Conservation (phyloP, 768 basidiomycete species). For the Suillus fuscotomentosus region DNA sequence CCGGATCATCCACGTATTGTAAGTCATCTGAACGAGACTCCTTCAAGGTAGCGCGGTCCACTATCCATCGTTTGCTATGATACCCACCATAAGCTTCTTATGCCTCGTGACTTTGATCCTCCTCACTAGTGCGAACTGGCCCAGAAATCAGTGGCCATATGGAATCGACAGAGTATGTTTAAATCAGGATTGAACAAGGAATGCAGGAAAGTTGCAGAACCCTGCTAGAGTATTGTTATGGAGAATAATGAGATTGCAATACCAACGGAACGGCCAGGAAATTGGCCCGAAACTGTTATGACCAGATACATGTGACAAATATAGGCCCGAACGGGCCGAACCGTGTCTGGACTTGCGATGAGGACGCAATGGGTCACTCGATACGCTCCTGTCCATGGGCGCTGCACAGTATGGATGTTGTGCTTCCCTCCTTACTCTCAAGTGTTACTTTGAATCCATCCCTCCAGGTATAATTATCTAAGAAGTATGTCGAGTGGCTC, state of each 20-base stretch:
- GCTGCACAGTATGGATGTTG: no score
- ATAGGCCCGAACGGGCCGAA: no score
- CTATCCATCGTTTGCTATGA: slow-evolving; percentile 85
- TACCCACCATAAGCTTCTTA: slow-evolving; percentile 16
- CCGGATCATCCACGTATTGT: slow-evolving; percentile 74
- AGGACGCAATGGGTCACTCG: no score
- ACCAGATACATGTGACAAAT: no score
- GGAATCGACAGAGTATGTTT: slow-evolving; percentile 3
- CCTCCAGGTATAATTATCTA: no score
- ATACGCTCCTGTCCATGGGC: no score
- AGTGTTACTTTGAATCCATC: no score
- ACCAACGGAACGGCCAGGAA: no score
- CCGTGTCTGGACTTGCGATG: no score
- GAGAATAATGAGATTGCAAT: not conserved
- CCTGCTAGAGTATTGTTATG: not conserved
- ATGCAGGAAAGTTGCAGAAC: not conserved
- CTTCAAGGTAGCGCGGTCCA: slow-evolving; percentile 73
- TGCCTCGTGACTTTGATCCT: slow-evolving; percentile 9
- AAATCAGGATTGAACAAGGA: not conserved
- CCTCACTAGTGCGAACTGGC: slow-evolving; percentile 84
- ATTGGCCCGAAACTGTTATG: no score
- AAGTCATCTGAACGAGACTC: slow-evolving; percentile 78
- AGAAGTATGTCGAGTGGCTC: no score
- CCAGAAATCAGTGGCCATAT: slow-evolving; percentile 92
- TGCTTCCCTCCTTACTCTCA: no score